Percentiles rank a stretch among this genome's conserved stretches.
phyloP scores from a whole-genome alignment of 768 basidiomycete species.

The Coprinopsis cinerea region DNA sequence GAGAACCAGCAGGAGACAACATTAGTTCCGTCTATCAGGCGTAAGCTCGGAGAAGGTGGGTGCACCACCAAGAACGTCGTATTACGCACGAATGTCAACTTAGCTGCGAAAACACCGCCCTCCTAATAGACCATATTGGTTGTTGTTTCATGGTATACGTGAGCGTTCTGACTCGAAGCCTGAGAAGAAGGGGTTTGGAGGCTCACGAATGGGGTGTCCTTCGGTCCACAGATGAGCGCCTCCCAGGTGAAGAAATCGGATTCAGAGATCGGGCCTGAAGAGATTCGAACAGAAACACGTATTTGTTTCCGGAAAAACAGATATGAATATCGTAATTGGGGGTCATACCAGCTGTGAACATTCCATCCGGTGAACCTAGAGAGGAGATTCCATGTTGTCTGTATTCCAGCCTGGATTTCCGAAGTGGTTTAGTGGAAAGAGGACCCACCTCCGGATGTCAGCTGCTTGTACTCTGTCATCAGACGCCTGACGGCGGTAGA shows the following conservation, averaged over 20 bases:
- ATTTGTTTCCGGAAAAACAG: not conserved
- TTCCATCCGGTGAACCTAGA: conserved; percentile 81
- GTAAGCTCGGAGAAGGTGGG: conserved; percentile 2
- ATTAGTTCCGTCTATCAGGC: conserved; percentile 7
- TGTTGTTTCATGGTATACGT: not conserved
- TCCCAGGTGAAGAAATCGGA: conserved; percentile 97
- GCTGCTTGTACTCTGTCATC: conserved; percentile 91
- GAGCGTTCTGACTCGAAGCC: not conserved
- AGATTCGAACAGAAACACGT: conserved; percentile 9
- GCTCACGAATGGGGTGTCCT: conserved; percentile 90
- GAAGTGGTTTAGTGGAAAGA: not conserved
- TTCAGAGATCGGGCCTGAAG: conserved; percentile 83
- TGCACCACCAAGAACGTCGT: not conserved
- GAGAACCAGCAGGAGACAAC: not conserved
- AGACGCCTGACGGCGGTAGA: conserved; percentile 77
- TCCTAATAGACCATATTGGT: conserved; percentile 46
- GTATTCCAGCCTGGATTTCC: not conserved
- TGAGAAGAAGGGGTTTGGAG: not conserved
- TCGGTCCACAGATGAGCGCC: conserved; percentile 88
- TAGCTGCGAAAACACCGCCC: conserved; percentile 91
- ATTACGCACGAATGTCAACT: conserved; percentile 81
- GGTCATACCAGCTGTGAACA: conserved; percentile 83
- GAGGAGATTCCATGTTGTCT: not conserved
- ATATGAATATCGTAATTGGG: not conserved
- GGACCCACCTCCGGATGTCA: conserved; percentile 65